Conservation (phyloP, 306 rosid species). For the Trifolium repens region DNA sequence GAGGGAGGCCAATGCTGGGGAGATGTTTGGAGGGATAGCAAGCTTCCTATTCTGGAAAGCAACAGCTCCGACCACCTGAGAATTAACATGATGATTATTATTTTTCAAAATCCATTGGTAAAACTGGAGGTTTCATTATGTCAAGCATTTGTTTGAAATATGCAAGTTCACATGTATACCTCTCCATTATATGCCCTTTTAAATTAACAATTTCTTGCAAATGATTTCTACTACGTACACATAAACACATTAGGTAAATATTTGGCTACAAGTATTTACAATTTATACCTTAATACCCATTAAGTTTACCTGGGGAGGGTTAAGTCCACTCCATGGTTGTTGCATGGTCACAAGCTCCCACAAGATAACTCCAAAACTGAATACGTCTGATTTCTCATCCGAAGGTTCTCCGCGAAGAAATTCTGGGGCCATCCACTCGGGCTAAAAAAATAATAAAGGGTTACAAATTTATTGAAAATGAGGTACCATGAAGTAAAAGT, state of each 20-base stretch:
- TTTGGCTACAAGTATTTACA: constrained; percentile 22
- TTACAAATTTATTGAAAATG: constrained; percentile 50
- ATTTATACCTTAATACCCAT: constrained; percentile 31
- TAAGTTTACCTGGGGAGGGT: constrained; percentile 81
- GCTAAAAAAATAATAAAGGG: constrained; percentile 74
- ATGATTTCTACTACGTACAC: neutral
- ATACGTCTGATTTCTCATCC: constrained; percentile 94
- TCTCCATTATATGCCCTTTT: neutral
- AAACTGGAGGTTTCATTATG: constrained; percentile 33
- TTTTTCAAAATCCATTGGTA: constrained; percentile 5
- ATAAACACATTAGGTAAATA: constrained; percentile 31
- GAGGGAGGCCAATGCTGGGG: constrained; percentile 78
- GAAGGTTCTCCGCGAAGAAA: constrained; percentile 98
- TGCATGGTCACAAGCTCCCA: constrained; percentile 95
- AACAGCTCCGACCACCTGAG: constrained; percentile 96
- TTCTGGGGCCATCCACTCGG: constrained; percentile 99
- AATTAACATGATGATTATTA: constrained; percentile 34
- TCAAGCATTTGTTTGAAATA: constrained; percentile 27
- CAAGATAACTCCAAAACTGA: constrained; percentile 90
- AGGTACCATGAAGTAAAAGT: constrained; percentile 49
- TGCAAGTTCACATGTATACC: constrained; percentile 11
- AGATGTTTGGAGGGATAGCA: constrained; percentile 68
- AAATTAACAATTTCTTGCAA: neutral
- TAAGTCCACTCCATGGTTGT: constrained; percentile 94
- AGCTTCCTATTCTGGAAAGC: constrained; percentile 96